Evolutionary conservation across 345 rosid genomes (phyloP).

Genomic region (Acer yangbiense): DNA sequence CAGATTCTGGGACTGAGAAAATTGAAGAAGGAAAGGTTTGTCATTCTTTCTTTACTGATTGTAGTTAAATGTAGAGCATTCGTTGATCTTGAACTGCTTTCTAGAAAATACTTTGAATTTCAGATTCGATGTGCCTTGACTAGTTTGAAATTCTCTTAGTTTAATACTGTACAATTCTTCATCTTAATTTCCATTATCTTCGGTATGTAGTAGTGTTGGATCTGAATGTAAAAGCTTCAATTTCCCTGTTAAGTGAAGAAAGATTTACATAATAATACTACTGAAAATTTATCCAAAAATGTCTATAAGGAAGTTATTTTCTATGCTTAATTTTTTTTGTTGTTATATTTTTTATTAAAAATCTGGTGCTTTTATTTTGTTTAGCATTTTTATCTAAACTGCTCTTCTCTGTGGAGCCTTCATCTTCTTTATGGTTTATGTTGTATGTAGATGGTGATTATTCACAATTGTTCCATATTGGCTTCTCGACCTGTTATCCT

Average conservation of each 20-base stretch:
- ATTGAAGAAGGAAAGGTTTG: conserved; percentile 97
- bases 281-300: neutral
- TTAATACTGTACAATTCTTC: neutral
- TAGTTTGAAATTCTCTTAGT: neutral
- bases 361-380: too few species aligned
- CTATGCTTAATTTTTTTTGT: neutral
- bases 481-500: neutral
- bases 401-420: neutral
- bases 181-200: neutral
- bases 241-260: neutral
- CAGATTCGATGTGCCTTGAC: neutral
- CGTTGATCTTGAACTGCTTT: neutral
- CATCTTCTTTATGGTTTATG: neutral
- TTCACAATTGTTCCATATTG: neutral
- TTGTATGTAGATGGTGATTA: neutral
- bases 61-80: conserved; percentile 9
- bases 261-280: neutral
- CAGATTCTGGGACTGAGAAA: conserved; percentile 69
- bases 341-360: too few species aligned
- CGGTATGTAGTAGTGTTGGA: neutral
- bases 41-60: neutral
- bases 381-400: neutral
- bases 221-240: conserved; percentile 2
- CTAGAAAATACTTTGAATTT: neutral
- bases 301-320: neutral